Evolutionary conservation across 202 grass and related monocot species (phyloP), one percentile per base, ranked within the genome.

Genomic region (Brachypodium distachyon): DNA sequence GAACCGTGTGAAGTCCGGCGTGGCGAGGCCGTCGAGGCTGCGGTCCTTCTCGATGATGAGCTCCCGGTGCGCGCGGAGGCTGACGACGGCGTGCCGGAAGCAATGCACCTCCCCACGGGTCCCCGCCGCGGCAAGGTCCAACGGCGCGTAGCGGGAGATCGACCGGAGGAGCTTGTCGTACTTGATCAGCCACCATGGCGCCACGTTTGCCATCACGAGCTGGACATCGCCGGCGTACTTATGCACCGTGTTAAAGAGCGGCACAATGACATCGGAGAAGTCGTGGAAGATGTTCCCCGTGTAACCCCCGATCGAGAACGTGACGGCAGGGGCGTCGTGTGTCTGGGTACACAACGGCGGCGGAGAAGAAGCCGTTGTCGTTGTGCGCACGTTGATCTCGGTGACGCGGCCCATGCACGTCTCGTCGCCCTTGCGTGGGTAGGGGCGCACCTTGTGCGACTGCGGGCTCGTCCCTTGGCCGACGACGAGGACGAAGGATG

Each of bases 251-350:
- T 86, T 86, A 86, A 69, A 95, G 5, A 95, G 78, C 43, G 92
- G 92, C 16, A 95, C 87, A 0, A 95, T 75, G 62, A 95, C 92
- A 84, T 95, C 86, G 28, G 92, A 83, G 74, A 95, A 88, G 89
- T 95, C 92, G 84, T 95, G 92, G 87, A 95, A 95, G 54, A 95
- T 91, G 77, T 95, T 95, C 21, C 92, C 92, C 8, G 92, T 91
- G 83, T 95, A 91, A 46, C 92, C 92, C 58, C 87, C 88, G 31
- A 87, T 88, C 0, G 92, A 89, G 88, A 95, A 95, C 22, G 81
- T 68, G 3, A 95, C 86, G 3, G 80, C 92, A 0, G 92, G 83
- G 0, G 69, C 19, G 2, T 19, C 14, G 68, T 88, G 84, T 48
- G 16, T 11, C 22, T 0, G 0, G 2, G 83, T 84, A 72, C 92